Evolutionary conservation across 2,329 filamentous ascomycete genomes (phyloP).

Genomic region (Clarireedia hainanense): DNA sequence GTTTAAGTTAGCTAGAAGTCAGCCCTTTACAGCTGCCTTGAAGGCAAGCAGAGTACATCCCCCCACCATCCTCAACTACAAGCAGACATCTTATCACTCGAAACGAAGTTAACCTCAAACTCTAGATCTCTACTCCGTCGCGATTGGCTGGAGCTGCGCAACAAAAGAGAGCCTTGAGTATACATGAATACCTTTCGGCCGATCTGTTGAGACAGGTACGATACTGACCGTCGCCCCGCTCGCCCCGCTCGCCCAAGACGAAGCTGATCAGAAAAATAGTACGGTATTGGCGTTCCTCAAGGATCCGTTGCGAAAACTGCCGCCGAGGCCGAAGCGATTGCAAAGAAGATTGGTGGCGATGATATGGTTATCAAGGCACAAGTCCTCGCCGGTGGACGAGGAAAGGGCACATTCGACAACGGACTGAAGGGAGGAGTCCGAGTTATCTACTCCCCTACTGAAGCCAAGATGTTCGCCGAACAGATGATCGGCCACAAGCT

Average conservation of each 20-base stretch:
- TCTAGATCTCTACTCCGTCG: slow-evolving; percentile 39
- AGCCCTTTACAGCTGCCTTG: slow-evolving; percentile 72
- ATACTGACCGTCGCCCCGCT: not conserved
- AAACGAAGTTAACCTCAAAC: slow-evolving; percentile 24
- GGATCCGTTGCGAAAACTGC: slow-evolving; percentile 77
- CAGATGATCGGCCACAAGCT: slow-evolving; percentile 99
- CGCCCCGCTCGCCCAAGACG: slow-evolving; percentile 13
- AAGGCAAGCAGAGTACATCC: slow-evolving; percentile 65
- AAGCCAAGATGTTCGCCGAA: slow-evolving; percentile 93
- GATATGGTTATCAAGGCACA: slow-evolving; percentile 99
- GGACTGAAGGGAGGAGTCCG: slow-evolving; percentile 97
- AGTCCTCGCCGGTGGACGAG: slow-evolving; percentile 93
- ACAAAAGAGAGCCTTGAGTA: slow-evolving; percentile 86
- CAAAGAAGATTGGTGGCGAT: slow-evolving; percentile 82
- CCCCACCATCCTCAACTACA: slow-evolving; percentile 11
- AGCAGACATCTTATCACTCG: slow-evolving; percentile 14
- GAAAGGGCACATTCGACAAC: slow-evolving; percentile 97
- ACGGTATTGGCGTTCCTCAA: slow-evolving; percentile 88
- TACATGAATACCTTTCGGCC: slow-evolving; percentile 97
- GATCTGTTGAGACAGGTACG: slow-evolving; percentile 71
- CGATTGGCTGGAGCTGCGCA: slow-evolving; percentile 56
- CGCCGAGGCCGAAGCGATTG: slow-evolving; percentile 84
- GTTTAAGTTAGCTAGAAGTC: slow-evolving; percentile 81
- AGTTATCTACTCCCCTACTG: slow-evolving; percentile 95
- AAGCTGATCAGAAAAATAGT: slow-evolving; percentile 46